Evolutionary conservation across 2,329 filamentous ascomycete genomes (phyloP).

Genomic region (Tothia fuscella): DNA sequence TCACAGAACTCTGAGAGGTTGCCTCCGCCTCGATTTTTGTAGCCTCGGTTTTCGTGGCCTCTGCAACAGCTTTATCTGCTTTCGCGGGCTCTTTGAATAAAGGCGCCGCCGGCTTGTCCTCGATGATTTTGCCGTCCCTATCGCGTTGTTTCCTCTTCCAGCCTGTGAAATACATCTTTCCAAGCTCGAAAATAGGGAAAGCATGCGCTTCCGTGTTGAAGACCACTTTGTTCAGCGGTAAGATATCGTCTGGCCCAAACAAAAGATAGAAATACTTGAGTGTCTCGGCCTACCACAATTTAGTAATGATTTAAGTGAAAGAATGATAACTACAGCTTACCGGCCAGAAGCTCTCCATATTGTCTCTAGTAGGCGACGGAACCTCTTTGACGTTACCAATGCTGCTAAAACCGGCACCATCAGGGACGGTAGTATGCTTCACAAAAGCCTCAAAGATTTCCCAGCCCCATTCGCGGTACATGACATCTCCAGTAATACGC

Average conservation of each 20-base stretch:
- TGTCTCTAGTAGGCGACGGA: constrained; percentile 62
- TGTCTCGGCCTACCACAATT: constrained; percentile 63
- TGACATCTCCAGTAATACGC: constrained; percentile 82
- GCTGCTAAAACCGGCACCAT: constrained; percentile 72
- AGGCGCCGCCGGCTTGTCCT: neutral
- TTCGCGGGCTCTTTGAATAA: too few species aligned
- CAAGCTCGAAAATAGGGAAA: constrained; percentile 76
- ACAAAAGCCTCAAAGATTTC: constrained; percentile 93
- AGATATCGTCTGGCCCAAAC: constrained; percentile 70
- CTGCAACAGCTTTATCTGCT: too few species aligned
- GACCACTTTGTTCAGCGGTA: constrained; percentile 77
- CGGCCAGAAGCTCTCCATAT: constrained; percentile 99
- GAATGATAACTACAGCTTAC: constrained; percentile 38
- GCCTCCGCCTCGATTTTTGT: too few species aligned
- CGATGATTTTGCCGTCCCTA: neutral
- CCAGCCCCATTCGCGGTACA: constrained; percentile 95
- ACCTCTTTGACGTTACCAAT: constrained; percentile 61
- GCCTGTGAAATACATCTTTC: constrained; percentile 27
- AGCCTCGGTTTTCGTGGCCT: too few species aligned
- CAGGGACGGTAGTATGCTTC: constrained; percentile 67
- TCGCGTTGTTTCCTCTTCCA: constrained; percentile 11
- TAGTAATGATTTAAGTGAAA: constrained; percentile 5
- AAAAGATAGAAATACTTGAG: constrained; percentile 96
- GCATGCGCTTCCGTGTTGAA: constrained; percentile 95
- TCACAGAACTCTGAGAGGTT: too few species aligned